Percentiles rank a stretch among this genome's conserved stretches.
These are phyloP conservation scores for Tuber aestivum DNA, from an alignment of 495 filamentous ascomycete species.

Conservation along the genomic window DNA sequence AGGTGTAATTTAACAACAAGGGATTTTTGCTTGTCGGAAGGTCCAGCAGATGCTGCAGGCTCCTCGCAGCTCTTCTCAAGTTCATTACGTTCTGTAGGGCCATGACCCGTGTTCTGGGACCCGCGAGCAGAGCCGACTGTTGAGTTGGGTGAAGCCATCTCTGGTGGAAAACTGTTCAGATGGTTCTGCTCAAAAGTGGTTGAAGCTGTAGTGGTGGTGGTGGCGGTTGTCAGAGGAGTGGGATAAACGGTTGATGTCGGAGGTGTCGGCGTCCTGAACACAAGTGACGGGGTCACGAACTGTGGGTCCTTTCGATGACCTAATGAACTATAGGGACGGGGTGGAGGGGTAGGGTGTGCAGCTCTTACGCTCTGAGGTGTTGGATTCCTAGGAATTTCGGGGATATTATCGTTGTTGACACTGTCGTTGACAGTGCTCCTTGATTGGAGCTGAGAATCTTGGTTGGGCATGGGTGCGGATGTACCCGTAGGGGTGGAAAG, in stretches of 20 bases:
- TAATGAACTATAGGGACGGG: not conserved
- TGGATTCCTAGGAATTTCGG: constrained; percentile 14
- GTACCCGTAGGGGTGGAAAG: not conserved
- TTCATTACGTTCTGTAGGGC: not conserved
- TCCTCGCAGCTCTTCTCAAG: not conserved
- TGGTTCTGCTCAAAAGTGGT: not conserved
- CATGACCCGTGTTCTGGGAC: not conserved
- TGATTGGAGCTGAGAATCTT: not conserved
- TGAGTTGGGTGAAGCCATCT: not conserved
- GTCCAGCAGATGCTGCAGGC: not conserved
- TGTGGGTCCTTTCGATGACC: constrained; percentile 1
- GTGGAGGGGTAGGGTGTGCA: constrained; percentile 8
- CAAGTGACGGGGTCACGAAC: constrained; percentile 25
- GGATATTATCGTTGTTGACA: not conserved
- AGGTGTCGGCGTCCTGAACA: constrained; percentile 27
- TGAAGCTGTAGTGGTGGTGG: not conserved
- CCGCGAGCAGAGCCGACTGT: not conserved
- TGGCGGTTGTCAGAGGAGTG: not conserved
- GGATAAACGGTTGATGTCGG: constrained; percentile 2
- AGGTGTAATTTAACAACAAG: not conserved
- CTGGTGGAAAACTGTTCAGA: not conserved
- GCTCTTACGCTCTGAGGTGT: constrained; percentile 35
- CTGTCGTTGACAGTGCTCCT: not conserved
- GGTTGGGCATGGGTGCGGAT: not conserved
- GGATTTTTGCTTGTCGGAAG: not conserved